Evolutionary conservation across 495 filamentous ascomycete species (phyloP), one percentile per base, ranked within the genome.

Genomic region (Acidiella bohemica): DNA sequence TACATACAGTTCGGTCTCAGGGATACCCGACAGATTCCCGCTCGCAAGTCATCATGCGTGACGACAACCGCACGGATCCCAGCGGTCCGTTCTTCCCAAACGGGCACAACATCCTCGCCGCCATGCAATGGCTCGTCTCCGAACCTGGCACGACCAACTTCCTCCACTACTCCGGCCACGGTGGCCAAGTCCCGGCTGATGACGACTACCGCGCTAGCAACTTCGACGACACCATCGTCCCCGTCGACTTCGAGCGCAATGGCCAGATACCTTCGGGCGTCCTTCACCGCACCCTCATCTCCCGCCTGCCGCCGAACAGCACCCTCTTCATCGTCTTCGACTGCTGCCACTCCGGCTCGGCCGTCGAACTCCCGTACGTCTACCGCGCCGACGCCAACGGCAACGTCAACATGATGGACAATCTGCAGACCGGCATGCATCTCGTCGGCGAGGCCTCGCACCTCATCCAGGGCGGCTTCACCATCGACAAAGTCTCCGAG

Each of bases 291-390:
- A 56, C 54, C 18, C 64, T 77, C 29, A 65, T 77, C 36, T 67
- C 66, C 0, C 59, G 62, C 5, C 60, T 77, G 58, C 61, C 64
- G 21, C 62, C 68, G 0, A 58, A 46, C 7, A 66, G 62, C 34
- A 67, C 67, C 4, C 60, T 77, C 17, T 71, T 71, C 40, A 63
- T 75, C 35, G 54, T 77, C 19, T 69, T 77, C 44, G 73, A 77
- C 50, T 77, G 72, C 58, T 77, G 73, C 53, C 73, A 77, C 49
- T 69, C 64, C n/a, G 73, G 73, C 36, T 73, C 70, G 0, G 71
- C 71, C 0, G 58, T 72, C 39, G 73, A 77, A 41, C 56, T 77
- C 0, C 72, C 73, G 4, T 76, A 67, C 44, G 67, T 75, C 13
- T 77, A 68, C 53, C 54, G 52, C 19, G 36, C 38, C 19, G 67